Evolutionary conservation across 176 grass and related monocot genomes (phyloP).

Genomic region (Olyra latifolia): DNA sequence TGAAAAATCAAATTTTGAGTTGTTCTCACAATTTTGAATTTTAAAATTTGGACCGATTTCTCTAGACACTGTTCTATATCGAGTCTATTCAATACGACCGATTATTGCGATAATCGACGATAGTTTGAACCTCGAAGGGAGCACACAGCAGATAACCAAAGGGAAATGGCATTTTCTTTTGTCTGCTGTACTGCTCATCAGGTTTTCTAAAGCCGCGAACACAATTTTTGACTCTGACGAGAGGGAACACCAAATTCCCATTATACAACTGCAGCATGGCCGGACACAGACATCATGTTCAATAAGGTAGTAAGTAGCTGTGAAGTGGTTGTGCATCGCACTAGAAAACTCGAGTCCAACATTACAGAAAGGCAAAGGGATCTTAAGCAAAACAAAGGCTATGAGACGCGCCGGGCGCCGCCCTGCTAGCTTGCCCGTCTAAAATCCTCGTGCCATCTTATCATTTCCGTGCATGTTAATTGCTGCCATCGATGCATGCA

Average conservation of each 20-base stretch:
- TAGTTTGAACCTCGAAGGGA: too few relatives aligned
- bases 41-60: too few relatives aligned
- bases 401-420: background rate
- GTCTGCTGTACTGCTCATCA: background rate
- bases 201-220: slow-evolving; percentile 7
- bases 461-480: background rate
- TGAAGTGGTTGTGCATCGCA: slow-evolving; percentile 15
- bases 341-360: slow-evolving; percentile 11
- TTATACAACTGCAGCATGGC: background rate
- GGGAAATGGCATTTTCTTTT: slow-evolving; percentile 2
- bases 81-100: too few relatives aligned
- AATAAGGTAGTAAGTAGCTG: background rate
- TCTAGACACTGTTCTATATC: too few relatives aligned
- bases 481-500: background rate
- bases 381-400: slow-evolving; percentile 3
- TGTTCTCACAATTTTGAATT: too few relatives aligned
- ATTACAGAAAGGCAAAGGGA: background rate
- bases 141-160: too few relatives aligned
- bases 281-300: background rate
- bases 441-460: background rate
- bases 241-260: background rate
- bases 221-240: slow-evolving; percentile 30
- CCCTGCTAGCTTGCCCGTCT: background rate
- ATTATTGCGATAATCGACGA: too few relatives aligned
- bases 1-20: too few relatives aligned